phyloP scores from a whole-genome alignment of 1,284 basidiomycete species.

The Golubevia sp. region DNA sequence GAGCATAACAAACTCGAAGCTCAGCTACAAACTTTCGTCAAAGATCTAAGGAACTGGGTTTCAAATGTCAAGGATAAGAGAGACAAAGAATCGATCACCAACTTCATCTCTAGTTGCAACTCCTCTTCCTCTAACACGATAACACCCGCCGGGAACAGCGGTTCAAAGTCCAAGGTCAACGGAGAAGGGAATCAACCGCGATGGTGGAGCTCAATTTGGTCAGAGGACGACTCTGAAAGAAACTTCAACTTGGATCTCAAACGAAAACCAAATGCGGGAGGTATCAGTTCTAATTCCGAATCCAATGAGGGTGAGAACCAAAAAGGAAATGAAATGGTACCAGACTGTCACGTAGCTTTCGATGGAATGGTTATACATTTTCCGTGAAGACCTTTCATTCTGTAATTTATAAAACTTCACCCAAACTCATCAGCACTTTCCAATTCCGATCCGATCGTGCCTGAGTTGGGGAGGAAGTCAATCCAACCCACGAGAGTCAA shows the following conservation, averaged over 20 bases:
- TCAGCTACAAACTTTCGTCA: background rate
- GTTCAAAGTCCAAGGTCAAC: constrained; percentile 2
- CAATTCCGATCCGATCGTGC: no score
- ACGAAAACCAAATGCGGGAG: background rate
- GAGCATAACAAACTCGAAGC: constrained; percentile 19
- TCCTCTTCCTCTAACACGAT: constrained; percentile 20
- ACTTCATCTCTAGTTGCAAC: constrained; percentile 18
- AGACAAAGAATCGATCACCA: background rate
- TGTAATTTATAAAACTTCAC: no score
- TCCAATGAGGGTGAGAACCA: background rate
- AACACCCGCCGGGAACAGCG: constrained; percentile 20
- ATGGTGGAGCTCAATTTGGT: constrained; percentile 45
- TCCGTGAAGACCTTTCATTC: no score
- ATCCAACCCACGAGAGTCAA: no score
- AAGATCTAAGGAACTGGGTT: background rate
- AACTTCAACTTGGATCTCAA: constrained; percentile 15
- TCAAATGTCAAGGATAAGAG: background rate
- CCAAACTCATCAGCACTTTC: no score
- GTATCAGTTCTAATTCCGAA: background rate
- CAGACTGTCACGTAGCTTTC: constrained; percentile 30
- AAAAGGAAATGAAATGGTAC: constrained; percentile 14
- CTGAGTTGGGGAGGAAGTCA: no score
- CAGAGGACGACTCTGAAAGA: constrained; percentile 28
- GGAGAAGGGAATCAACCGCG: constrained; percentile 25
- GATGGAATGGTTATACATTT: no score